Conservation (phyloP, 2,329 filamentous ascomycete genomes). For the Gliomastix tumulicola region DNA sequence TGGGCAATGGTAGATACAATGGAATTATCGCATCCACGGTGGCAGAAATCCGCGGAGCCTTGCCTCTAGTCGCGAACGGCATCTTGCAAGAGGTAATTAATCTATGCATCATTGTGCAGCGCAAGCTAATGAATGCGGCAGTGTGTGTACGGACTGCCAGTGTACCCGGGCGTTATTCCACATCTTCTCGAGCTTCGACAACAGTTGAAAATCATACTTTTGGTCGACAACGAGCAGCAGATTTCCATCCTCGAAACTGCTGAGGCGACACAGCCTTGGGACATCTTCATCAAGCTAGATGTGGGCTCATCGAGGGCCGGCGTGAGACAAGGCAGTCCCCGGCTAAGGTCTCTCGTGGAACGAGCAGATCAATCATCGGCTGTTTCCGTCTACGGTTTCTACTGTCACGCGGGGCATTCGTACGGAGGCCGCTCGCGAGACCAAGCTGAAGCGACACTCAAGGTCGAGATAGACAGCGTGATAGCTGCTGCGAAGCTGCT, state of each 20-base stretch:
- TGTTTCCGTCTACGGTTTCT: constrained; percentile 25
- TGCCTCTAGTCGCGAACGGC: constrained; percentile 29
- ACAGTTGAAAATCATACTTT: constrained; percentile 22
- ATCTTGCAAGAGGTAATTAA: constrained; percentile 27
- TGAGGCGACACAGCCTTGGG: constrained; percentile 15
- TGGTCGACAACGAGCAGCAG: constrained; percentile 28
- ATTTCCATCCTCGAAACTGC: constrained; percentile 18
- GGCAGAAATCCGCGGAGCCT: constrained; percentile 26
- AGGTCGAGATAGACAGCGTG: constrained; percentile 20
- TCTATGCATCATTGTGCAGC: not conserved
- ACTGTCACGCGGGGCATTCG: constrained; percentile 29
- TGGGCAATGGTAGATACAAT: constrained; percentile 24
- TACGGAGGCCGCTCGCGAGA: constrained; percentile 20
- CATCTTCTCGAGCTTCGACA: constrained; percentile 18
- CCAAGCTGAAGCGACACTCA: constrained; percentile 19
- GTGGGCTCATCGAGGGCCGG: constrained; percentile 26
- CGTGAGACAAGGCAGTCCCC: constrained; percentile 14
- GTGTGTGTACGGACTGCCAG: constrained; percentile 31
- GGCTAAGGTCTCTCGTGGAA: constrained; percentile 16
- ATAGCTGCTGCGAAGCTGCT: constrained; percentile 19
- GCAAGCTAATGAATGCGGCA: constrained; percentile 3
- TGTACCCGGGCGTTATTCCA: constrained; percentile 23
- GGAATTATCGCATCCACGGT: constrained; percentile 32
- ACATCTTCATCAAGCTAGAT: constrained; percentile 27
- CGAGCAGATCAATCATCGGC: constrained; percentile 16